Conservation (phyloP, 768 basidiomycete genomes). For the Leccinum longicurvipes region DNA sequence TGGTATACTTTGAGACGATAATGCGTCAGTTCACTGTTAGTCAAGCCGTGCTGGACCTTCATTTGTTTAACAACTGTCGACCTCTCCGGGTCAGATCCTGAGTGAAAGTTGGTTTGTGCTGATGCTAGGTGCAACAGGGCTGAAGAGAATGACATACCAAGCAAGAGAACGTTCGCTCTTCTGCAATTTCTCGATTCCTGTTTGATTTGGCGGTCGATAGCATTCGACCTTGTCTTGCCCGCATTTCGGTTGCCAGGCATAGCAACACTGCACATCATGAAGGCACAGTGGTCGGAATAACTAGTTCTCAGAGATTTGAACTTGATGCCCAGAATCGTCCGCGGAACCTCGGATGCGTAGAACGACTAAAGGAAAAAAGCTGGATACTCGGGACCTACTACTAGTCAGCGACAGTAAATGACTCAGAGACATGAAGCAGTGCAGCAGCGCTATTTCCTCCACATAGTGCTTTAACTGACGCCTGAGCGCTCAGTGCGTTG, state of each 20-base stretch:
- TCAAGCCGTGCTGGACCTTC: constrained; percentile 5
- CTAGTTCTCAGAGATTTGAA: not conserved
- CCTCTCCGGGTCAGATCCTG: not conserved
- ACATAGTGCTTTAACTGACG: not conserved
- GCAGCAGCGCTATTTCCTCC: not conserved
- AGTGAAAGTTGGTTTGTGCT: not conserved
- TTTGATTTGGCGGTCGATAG: constrained; percentile 4
- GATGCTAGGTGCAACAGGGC: not conserved
- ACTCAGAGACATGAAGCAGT: not conserved
- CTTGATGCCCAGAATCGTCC: not conserved
- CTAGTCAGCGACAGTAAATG: not conserved
- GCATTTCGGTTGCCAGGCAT: not conserved
- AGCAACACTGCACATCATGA: not conserved
- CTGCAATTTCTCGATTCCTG: not conserved
- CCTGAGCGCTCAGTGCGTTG: not conserved
- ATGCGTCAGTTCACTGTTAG: not conserved
- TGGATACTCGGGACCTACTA: not conserved
- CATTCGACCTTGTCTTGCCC: not conserved
- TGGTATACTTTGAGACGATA: not conserved
- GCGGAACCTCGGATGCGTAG: not conserved
- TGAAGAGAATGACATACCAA: not conserved
- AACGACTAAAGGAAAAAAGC: not conserved
- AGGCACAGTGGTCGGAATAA: not conserved
- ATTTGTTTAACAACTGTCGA: not conserved
- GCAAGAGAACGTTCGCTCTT: not conserved